A percentile compares a stretch with the other conserved stretches of the same genome.
Conservation (phyloP, 2,329 filamentous ascomycete species). For the Cladosporium sp. region DNA sequence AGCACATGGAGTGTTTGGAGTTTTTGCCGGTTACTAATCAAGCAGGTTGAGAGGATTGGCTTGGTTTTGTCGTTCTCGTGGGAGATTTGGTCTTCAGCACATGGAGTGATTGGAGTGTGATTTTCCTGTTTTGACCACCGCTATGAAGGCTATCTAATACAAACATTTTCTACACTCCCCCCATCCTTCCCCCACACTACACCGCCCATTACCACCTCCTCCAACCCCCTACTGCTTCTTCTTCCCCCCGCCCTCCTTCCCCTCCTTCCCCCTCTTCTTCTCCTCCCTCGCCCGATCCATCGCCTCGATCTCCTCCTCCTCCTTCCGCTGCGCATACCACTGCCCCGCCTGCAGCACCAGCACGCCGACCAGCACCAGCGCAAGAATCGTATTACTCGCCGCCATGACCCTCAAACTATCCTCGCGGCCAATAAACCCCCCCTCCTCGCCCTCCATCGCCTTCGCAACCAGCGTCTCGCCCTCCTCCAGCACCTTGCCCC, state of each 20-base stretch:
- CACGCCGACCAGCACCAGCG: slow-evolving; percentile 84
- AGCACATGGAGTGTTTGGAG: too few relatives aligned
- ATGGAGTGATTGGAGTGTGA: background rate
- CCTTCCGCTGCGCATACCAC: slow-evolving; percentile 97
- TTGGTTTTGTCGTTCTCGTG: background rate
- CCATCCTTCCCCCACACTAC: too few relatives aligned
- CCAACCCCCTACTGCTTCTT: slow-evolving; percentile 23
- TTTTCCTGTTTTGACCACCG: background rate
- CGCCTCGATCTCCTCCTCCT: slow-evolving; percentile 69
- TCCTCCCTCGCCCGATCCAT: slow-evolving; percentile 50
- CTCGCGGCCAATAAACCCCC: slow-evolving; percentile 70
- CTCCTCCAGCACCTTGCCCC: slow-evolving; percentile 34
- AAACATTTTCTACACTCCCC: too few relatives aligned
- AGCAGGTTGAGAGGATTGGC: too few relatives aligned
- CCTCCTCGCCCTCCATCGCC: slow-evolving; percentile 38
- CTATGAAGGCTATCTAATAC: too few relatives aligned
- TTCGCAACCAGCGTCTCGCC: slow-evolving; percentile 33
- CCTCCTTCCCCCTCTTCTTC: slow-evolving; percentile 38
- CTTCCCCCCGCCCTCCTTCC: slow-evolving; percentile 21
- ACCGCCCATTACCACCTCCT: background rate
- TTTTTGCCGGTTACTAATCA: too few relatives aligned
- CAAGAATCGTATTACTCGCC: slow-evolving; percentile 93
- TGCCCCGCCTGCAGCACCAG: slow-evolving; percentile 90
- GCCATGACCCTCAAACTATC: slow-evolving; percentile 86
- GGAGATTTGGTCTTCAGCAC: background rate